A percentile compares a stretch with the other conserved stretches of the same genome.
phyloP scores from a whole-genome alignment of 1,284 basidiomycete genomes.

The Cryptococcus wingfieldii region DNA sequence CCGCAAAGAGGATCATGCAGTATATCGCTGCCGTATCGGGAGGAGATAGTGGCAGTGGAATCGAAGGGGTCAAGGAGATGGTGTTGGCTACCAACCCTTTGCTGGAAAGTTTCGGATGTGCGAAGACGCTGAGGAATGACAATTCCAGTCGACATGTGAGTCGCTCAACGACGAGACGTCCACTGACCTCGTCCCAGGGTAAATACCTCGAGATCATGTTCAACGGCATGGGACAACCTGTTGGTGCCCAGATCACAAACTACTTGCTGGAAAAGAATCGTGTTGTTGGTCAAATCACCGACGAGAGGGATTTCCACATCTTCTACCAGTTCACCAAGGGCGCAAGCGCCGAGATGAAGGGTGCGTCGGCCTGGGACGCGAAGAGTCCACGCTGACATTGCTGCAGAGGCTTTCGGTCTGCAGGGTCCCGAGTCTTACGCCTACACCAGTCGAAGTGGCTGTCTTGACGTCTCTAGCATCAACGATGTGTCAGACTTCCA shows the following conservation, averaged over 20 bases:
- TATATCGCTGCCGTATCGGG: conserved; percentile 93
- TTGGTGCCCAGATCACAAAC: conserved; percentile 98
- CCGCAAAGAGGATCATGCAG: conserved; percentile 98
- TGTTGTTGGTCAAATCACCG: conserved; percentile 93
- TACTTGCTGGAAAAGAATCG: conserved; percentile 97
- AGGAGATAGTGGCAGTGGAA: conserved; percentile 60
- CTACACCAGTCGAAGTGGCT: conserved; percentile 88
- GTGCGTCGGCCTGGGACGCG: conserved; percentile 50
- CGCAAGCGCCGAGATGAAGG: conserved; percentile 80
- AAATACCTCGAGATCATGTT: conserved; percentile 99
- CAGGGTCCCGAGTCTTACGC: conserved; percentile 94
- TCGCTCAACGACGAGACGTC: conserved; percentile 15
- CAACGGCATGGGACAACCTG: conserved; percentile 83
- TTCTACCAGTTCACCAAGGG: conserved; percentile 99
- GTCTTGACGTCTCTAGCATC: conserved; percentile 86
- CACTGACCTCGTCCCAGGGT: conserved; percentile 57
- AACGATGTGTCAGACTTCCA: conserved; percentile 82
- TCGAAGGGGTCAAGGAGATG: conserved; percentile 99
- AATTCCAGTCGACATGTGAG: conserved; percentile 96
- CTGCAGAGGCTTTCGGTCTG: conserved; percentile 86
- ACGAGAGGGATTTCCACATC: conserved; percentile 97
- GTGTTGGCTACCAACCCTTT: conserved; percentile 98
- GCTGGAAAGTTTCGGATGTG: conserved; percentile 97
- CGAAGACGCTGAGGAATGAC: conserved; percentile 97
- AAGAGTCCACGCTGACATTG: conserved; percentile 12